Percentiles rank a stretch among this genome's conserved stretches.
Conservation (phyloP, 1,284 basidiomycete genomes). For the Kwoniella shivajii region DNA sequence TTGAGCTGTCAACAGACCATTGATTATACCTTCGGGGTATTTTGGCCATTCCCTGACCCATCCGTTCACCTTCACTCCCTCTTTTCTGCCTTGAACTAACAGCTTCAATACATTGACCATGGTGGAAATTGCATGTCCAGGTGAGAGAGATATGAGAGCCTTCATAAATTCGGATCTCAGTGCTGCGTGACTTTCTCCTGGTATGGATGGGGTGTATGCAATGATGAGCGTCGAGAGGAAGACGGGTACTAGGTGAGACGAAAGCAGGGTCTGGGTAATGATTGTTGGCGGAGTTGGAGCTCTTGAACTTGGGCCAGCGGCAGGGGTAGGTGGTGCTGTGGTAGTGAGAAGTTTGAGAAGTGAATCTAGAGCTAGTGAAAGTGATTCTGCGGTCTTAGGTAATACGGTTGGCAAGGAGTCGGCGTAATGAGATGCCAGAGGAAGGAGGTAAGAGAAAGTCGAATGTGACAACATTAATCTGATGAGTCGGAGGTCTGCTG, state of each 20-base stretch:
- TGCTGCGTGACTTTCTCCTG: constrained; percentile 18
- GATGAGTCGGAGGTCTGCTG: constrained; percentile 38
- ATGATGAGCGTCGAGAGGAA: constrained; percentile 33
- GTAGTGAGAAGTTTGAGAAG: constrained; percentile 25
- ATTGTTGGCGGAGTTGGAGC: constrained; percentile 23
- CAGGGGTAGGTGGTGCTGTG: constrained; percentile 19
- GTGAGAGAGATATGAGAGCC: constrained; percentile 22
- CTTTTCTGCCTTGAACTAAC: constrained; percentile 15
- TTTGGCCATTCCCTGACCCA: constrained; percentile 38
- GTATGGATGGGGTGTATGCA: constrained; percentile 37
- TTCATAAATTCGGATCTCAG: constrained; percentile 23
- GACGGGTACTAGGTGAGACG: constrained; percentile 32
- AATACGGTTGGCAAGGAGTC: constrained; percentile 15
- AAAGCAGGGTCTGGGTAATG: constrained; percentile 34
- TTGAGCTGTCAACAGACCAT: constrained; percentile 35
- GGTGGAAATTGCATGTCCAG: constrained; percentile 33
- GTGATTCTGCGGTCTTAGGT: background rate
- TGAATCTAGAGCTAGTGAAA: constrained; percentile 11
- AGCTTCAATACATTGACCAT: constrained; percentile 34
- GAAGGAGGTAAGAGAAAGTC: constrained; percentile 31
- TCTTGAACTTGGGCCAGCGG: constrained; percentile 21
- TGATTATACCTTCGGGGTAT: constrained; percentile 35
- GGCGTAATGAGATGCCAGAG: constrained; percentile 25
- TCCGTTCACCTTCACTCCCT: constrained; percentile 15
- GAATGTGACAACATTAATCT: constrained; percentile 32